Conservation (phyloP, 169 alveolate genomes). For the Miamiensis avidus region DNA sequence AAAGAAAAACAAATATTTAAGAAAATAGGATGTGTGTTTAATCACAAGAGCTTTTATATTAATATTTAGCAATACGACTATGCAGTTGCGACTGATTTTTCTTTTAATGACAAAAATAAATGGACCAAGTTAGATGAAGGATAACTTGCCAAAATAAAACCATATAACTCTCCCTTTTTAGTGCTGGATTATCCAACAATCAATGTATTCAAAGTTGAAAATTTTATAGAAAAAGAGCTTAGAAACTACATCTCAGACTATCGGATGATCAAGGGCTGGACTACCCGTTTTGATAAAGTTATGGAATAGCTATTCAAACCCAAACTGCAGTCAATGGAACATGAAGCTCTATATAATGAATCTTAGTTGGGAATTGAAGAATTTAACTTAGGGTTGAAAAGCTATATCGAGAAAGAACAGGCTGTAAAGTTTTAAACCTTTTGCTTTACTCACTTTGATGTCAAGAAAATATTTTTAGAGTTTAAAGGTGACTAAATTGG, state of each 20-base stretch:
- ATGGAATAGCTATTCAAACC: neutral
- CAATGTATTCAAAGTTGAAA: neutral
- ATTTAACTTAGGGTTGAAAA: too few species aligned
- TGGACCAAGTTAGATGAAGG: neutral
- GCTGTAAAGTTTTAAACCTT: neutral
- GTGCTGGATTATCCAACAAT: neutral
- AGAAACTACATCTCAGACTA: neutral
- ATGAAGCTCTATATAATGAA: too few species aligned
- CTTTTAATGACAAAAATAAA: too few species aligned
- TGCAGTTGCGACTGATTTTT: neutral
- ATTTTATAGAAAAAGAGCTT: neutral
- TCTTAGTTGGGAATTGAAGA: too few species aligned
- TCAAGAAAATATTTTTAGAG: neutral
- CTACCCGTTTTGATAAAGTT: neutral
- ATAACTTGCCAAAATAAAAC: neutral
- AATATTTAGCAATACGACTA: neutral
- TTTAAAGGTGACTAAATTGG: neutral
- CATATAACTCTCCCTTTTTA: neutral
- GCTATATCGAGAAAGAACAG: too few species aligned
- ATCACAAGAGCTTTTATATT: too few species aligned
- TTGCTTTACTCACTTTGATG: neutral
- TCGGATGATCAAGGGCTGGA: neutral
- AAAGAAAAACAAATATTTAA: neutral
- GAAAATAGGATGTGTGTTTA: neutral
- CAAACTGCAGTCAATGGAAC: neutral